These are phyloP conservation scores for Dipteronia sinensis DNA, from an alignment of 345 rosid species.

Conservation along the genomic window DNA sequence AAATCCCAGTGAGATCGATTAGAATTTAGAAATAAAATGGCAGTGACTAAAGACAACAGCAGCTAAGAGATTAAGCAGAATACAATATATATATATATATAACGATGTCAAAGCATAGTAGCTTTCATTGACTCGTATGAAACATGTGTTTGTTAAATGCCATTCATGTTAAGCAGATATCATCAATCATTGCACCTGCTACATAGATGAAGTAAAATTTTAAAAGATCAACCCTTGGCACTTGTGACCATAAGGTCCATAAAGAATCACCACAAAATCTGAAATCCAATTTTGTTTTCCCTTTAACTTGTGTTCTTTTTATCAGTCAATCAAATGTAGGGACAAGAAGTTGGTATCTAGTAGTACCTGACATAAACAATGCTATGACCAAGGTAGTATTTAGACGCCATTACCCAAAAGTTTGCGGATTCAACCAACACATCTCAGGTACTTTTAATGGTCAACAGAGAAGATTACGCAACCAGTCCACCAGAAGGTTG, in stretches of 20 bases:
- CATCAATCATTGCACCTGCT: neutral
- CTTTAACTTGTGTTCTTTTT: neutral
- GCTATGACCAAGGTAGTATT: neutral
- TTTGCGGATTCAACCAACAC: neutral
- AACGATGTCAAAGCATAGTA: too few species aligned
- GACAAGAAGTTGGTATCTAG: neutral
- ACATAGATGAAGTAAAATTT: neutral
- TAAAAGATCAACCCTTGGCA: neutral
- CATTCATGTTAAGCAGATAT: neutral
- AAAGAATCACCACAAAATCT: too few species aligned
- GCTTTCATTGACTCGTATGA: neutral
- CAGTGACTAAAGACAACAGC: neutral
- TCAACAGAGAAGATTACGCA: neutral
- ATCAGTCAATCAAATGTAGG: neutral
- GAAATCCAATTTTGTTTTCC: neutral
- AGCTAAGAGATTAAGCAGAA: neutral
- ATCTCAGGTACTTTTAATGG: neutral
- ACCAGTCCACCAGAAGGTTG: neutral
- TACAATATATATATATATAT: neutral
- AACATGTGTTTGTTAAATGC: neutral
- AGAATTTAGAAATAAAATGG: neutral
- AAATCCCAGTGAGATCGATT: neutral
- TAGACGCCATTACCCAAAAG: neutral
- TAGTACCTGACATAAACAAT: neutral
- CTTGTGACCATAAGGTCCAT: neutral